phyloP scores from a whole-genome alignment of 1,139 yeast genomes.

The Eremothecium sinecaudum region DNA sequence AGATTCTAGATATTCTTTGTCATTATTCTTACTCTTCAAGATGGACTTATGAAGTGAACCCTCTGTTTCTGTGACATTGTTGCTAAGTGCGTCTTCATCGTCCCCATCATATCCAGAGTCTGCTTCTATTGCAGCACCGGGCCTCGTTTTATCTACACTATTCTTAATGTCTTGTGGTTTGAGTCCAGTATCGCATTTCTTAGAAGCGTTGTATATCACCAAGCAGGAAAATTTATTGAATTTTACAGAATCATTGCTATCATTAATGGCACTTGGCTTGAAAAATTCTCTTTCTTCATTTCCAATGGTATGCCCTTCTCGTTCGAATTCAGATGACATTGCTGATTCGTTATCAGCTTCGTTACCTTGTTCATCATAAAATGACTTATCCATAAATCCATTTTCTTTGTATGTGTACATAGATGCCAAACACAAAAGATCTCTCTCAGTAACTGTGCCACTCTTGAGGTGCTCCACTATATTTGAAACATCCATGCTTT shows the following conservation, averaged over 20 bases:
- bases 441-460: conserved; percentile 16
- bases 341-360: conserved; percentile 5
- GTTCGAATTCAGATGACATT: conserved; percentile 4
- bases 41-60: conserved; percentile 15
- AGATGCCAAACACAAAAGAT: conserved; percentile 12
- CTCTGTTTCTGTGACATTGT: conserved; percentile 3
- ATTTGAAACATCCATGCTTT: conserved; percentile 14
- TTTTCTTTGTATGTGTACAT: conserved; percentile 8
- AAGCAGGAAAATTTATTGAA: conserved; percentile 21
- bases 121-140: neutral
- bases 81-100: conserved; percentile 3
- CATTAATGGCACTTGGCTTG: conserved; percentile 7
- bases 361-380: conserved; percentile 12
- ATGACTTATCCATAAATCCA: conserved; percentile 16
- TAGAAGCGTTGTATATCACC: conserved; percentile 19
- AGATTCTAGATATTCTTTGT: conserved; percentile 17
- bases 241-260: conserved; percentile 15
- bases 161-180: conserved; percentile 1
- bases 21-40: conserved; percentile 18
- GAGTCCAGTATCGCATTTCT: conserved; percentile 8
- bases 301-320: conserved; percentile 1
- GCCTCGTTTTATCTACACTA: conserved; percentile 2
- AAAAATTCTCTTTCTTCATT: conserved; percentile 3
- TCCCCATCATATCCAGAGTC: conserved; percentile 6
- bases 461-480: conserved; percentile 16